Evolutionary conservation across 1,284 basidiomycete genomes (phyloP).

Genomic region (Grifola frondosa): DNA sequence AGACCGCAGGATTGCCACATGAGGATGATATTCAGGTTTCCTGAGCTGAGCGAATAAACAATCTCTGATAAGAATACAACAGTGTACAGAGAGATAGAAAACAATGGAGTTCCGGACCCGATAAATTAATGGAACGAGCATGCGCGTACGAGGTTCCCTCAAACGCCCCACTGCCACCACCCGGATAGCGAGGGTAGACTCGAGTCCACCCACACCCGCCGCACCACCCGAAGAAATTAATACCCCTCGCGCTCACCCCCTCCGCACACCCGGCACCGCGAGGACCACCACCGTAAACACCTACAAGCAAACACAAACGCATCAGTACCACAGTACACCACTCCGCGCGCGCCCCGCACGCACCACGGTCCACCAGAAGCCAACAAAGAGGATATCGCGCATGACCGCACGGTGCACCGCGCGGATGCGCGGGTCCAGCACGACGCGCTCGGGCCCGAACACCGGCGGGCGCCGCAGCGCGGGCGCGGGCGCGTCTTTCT

Average conservation of each 20-base stretch:
- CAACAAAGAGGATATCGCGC: conserved; percentile 29
- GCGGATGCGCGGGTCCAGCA: conserved; percentile 39
- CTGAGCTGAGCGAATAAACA: too few relatives aligned
- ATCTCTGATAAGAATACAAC: too few relatives aligned
- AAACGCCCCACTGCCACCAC: too few relatives aligned
- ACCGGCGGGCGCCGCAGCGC: conserved; percentile 29
- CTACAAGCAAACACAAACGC: neutral
- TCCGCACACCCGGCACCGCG: conserved; percentile 3
- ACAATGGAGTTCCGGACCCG: too few relatives aligned
- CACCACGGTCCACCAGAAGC: conserved; percentile 13
- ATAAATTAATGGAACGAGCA: too few relatives aligned
- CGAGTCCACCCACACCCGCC: too few relatives aligned
- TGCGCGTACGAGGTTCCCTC: too few relatives aligned
- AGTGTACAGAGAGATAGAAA: too few relatives aligned
- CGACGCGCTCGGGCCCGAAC: conserved; percentile 41
- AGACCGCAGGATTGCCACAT: too few relatives aligned
- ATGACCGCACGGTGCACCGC: conserved; percentile 35
- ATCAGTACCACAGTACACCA: neutral
- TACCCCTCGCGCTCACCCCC: neutral
- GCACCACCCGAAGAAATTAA: neutral
- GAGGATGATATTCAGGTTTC: too few relatives aligned
- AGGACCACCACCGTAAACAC: conserved; percentile 7
- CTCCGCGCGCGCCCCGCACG: neutral
- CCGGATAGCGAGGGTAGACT: too few relatives aligned
- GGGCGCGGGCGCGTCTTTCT: neutral